Base-by-base conservation (phyloP, 495 filamentous ascomycete genomes). In the Stereocaulon alpinum region DNA sequence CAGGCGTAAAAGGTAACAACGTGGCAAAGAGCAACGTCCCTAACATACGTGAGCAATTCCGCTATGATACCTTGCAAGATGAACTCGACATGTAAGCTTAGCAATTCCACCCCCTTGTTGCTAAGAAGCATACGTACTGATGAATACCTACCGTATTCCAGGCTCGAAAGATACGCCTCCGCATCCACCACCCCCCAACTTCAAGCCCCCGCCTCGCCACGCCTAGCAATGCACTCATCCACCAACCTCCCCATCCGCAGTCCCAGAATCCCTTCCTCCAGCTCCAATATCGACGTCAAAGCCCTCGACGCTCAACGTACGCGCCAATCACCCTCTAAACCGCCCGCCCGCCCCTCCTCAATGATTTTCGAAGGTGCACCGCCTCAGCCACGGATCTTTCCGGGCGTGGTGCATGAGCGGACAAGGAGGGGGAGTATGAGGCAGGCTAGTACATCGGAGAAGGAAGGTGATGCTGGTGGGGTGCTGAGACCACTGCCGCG, bases 11-110 rank as follows among this genome's bases (percentile, higher is more conserved):
- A 44, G 94, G 93, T 7, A 98, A 97, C 63, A 84, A 83, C 66
- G 90, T 96, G 74, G 87, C 85, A 42, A 97, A 97, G 72, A 94
- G 88, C 59, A 98, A 98, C 70, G 89, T 98, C 4, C 93, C 93
- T 3, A 87, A 96, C 63, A 86, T 96, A 49, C 80, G 93, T 58
- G 88, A 93, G 71, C 86, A 85, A 52, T 98, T 91, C 67, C 79
- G 94, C 40, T 81, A 96, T 62, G 82, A 92, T 61, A 96, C 91
- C 2, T 74, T 91, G 65, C 68, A 83, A 43, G 84, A 89, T 67
- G 92, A 97, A 73, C 73, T 88, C 56, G 77, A 81, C 58, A 87
- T 96, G 93, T 94, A 69, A 74, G 84, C 72, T 59, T 50, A 37
- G 3, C 34, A 10, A 37, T 1, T 43, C 66, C 29, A 49, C 6